Conservation (phyloP, 208 protist genomes). For the Vickermania spadyakhi region DNA sequence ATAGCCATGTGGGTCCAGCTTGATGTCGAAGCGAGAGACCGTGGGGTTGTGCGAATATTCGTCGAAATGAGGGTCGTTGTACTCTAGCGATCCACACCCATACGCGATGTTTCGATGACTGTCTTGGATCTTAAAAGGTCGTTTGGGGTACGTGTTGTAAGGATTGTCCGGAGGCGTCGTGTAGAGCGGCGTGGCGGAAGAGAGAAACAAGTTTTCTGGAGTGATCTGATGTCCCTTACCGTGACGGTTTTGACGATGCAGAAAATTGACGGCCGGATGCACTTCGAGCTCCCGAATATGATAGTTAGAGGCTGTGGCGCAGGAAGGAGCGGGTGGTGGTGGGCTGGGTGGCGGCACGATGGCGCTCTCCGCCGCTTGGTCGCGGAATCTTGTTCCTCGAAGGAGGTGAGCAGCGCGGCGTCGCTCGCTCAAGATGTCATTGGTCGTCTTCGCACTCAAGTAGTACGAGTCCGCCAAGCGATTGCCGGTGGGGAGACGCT, state of each 20-base stretch:
- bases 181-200: not conserved
- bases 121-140: not conserved
- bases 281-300: not conserved
- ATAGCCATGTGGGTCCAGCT: not conserved
- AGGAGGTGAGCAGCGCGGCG: not conserved
- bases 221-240: not conserved
- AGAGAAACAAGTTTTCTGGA: constrained; percentile 1
- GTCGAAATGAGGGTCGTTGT: constrained; percentile 1
- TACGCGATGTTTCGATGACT: not conserved
- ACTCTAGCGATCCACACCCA: not conserved
- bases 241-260: not conserved
- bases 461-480: not conserved
- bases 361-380: not conserved
- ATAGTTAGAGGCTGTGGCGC: not conserved
- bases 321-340: not conserved
- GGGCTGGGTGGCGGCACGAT: constrained; percentile 1
- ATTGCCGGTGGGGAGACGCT: not conserved
- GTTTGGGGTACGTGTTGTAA: not conserved
- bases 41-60: not conserved
- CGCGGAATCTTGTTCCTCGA: not conserved
- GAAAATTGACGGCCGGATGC: not conserved
- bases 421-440: not conserved
- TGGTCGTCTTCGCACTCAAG: not conserved
- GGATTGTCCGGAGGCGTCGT: not conserved
- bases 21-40: not conserved